A percentile compares a stretch with the other conserved stretches of the same genome.
phyloP scores from a whole-genome alignment of 441 rosid species.

The Isatis lusitanica region DNA sequence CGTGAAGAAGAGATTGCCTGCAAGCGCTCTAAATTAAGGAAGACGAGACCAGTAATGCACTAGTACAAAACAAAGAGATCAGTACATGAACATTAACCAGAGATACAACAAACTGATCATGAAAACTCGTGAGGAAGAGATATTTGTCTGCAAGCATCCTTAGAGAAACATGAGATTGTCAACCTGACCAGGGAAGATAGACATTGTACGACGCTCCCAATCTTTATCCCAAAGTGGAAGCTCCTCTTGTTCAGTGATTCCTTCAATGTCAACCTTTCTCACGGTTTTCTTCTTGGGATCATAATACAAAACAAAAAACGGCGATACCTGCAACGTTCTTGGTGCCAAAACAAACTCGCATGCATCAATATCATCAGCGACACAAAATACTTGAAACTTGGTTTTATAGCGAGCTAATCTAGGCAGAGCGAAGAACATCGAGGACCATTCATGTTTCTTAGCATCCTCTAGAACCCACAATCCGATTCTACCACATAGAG shows the following conservation, averaged over 20 bases:
- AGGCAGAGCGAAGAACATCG: background rate
- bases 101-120: background rate
- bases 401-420: background rate
- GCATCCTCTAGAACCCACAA: background rate
- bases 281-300: background rate
- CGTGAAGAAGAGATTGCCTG: no score
- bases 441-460: background rate
- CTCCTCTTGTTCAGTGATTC: background rate
- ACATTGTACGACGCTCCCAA: background rate
- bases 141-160: background rate
- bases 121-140: background rate
- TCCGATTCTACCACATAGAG: background rate
- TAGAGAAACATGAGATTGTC: background rate
- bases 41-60: no score
- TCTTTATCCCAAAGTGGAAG: background rate
- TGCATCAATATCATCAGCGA: background rate
- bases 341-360: slow-evolving; percentile 23
- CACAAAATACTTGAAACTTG: background rate
- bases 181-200: slow-evolving; percentile 10
- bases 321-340: background rate
- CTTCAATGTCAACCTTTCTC: slow-evolving; percentile 1
- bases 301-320: slow-evolving; percentile 18
- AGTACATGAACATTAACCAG: background rate
- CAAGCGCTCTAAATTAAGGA: no score
- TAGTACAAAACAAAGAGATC: background rate